A percentile compares a stretch with the other conserved stretches of the same genome.
phyloP scores from a whole-genome alignment of 73 alveolate genomes.

The Tetrahymena borealis region DNA sequence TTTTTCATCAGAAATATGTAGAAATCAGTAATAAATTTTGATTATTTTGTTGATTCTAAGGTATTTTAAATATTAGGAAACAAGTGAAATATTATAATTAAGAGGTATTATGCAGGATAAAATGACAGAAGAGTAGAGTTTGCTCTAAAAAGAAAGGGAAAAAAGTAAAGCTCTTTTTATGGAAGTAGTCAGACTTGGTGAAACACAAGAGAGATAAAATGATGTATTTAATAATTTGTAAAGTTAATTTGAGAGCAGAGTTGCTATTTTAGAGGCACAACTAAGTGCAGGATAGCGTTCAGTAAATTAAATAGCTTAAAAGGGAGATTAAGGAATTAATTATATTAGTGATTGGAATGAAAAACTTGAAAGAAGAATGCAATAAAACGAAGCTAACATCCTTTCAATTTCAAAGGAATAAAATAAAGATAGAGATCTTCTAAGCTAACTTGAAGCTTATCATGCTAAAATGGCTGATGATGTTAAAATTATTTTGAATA shows the following conservation, averaged over 20 bases:
- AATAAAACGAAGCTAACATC: constrained; percentile 6
- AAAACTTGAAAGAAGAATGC: constrained; percentile 28
- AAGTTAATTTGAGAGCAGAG: constrained; percentile 1
- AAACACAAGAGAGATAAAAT: neutral
- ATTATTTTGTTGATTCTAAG: neutral
- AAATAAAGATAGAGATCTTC: constrained; percentile 16
- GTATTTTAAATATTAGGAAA: constrained; percentile 1
- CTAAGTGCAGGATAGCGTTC: constrained; percentile 22
- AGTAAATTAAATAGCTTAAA: constrained; percentile 22
- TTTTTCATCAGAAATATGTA: constrained; percentile 11
- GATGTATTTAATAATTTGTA: constrained; percentile 1
- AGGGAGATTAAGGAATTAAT: constrained; percentile 39
- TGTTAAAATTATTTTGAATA: constrained; percentile 7
- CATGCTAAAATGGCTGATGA: constrained; percentile 21
- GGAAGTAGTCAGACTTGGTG: constrained; percentile 44
- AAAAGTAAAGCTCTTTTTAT: constrained; percentile 23
- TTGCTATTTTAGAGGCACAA: constrained; percentile 11
- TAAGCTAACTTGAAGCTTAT: constrained; percentile 5
- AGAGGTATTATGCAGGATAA: constrained; percentile 31
- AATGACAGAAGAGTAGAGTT: constrained; percentile 22
- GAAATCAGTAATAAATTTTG: constrained; percentile 1
- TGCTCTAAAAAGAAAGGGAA: constrained; percentile 19
- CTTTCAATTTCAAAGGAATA: constrained; percentile 10
- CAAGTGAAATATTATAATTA: constrained; percentile 5
- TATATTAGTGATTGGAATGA: constrained; percentile 26